Conservation (phyloP, 805 yeast species). For the Zygosaccharomyces kombuchaensis region DNA sequence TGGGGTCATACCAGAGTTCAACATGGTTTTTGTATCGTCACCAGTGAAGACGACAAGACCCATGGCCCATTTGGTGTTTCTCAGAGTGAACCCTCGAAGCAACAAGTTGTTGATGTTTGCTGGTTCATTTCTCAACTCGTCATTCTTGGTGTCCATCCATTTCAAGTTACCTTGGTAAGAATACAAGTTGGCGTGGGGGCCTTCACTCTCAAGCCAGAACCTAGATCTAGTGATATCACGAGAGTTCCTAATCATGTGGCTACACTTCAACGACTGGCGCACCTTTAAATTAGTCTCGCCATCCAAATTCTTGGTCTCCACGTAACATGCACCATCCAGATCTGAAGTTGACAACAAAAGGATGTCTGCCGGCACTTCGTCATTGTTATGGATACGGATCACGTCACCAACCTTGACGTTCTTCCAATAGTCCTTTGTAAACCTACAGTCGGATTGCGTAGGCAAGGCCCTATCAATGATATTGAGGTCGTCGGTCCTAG, state of each 20-base stretch:
- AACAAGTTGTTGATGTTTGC: conserved; percentile 64
- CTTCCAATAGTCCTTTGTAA: conserved; percentile 51
- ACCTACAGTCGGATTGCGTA: conserved; percentile 35
- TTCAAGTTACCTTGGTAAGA: conserved; percentile 69
- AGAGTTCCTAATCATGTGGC: conserved; percentile 45
- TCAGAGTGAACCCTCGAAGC: conserved; percentile 69
- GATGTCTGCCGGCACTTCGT: conserved; percentile 76
- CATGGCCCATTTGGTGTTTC: conserved; percentile 81
- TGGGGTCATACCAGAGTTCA: conserved; percentile 76
- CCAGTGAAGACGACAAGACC: conserved; percentile 78
- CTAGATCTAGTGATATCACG: conserved; percentile 47
- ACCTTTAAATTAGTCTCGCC: conserved; percentile 78
- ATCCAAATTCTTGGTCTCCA: conserved; percentile 78
- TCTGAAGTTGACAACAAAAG: conserved; percentile 63
- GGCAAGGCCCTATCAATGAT: conserved; percentile 53
- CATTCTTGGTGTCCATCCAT: conserved; percentile 38
- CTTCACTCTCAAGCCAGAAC: conserved; percentile 76
- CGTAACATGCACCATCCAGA: conserved; percentile 63
- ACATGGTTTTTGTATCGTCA: conserved; percentile 73
- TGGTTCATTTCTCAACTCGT: conserved; percentile 47
- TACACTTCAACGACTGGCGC: conserved; percentile 65
- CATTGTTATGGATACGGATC: conserved; percentile 64
- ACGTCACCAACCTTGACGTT: conserved; percentile 69
- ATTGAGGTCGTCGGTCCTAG: conserved; percentile 56
- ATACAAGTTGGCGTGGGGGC: conserved; percentile 76